Evolutionary conservation across 2,329 filamentous ascomycete genomes (phyloP).

Genomic region (Xylaria sp.): DNA sequence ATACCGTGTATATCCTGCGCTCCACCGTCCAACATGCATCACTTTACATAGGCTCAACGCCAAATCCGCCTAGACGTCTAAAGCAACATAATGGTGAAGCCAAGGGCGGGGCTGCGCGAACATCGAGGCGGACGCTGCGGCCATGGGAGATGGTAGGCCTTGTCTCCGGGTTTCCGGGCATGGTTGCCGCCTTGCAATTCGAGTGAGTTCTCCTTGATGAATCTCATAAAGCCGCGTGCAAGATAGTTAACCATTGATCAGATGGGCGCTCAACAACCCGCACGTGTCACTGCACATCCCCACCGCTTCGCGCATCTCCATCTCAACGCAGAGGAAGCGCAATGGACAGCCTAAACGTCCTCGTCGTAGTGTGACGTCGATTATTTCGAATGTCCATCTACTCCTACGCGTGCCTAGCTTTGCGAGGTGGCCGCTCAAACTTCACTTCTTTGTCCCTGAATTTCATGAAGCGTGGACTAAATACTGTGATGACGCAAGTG

Average conservation of each 20-base stretch:
- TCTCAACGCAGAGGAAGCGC: conserved; percentile 62
- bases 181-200: conserved; percentile 90
- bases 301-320: conserved; percentile 67
- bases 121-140: conserved; percentile 72
- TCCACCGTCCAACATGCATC: conserved; percentile 78
- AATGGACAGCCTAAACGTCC: conserved; percentile 68
- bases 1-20: conserved; percentile 91
- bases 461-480: conserved; percentile 75
- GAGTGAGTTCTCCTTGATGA: conserved; percentile 70
- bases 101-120: conserved; percentile 84
- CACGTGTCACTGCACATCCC: conserved; percentile 84
- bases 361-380: conserved; percentile 69
- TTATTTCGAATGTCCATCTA: conserved; percentile 83
- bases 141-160: conserved; percentile 94
- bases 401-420: conserved; percentile 85
- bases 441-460: conserved; percentile 82
- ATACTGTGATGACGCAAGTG: conserved; percentile 63
- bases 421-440: conserved; percentile 79
- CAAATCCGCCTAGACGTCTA: conserved; percentile 84
- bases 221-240: not conserved
- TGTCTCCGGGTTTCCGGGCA: conserved; percentile 88
- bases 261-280: conserved; percentile 93
- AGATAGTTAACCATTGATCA: conserved; percentile 52
- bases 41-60: conserved; percentile 92
- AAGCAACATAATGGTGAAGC: conserved; percentile 90